These are phyloP conservation scores for Pleurotus tuoliensis DNA, from an alignment of 768 basidiomycete species.

Conservation along the genomic window DNA sequence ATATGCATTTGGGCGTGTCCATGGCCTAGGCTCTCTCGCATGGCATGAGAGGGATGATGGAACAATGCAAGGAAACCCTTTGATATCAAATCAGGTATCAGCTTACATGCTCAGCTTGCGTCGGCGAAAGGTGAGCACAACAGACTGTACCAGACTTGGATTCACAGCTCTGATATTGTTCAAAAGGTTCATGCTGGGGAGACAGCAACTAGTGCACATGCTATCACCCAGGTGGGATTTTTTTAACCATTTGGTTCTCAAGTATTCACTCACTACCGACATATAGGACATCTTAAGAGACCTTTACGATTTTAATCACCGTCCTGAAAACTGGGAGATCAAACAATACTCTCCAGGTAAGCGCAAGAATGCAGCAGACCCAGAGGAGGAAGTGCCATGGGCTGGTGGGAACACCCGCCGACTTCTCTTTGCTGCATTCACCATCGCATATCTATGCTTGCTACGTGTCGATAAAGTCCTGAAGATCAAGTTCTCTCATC, in stretches of 20 bases:
- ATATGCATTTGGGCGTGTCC: conserved; percentile 18
- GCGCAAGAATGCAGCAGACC: conserved; percentile 7
- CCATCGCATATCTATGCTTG: conserved; percentile 29
- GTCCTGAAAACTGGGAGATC: neutral
- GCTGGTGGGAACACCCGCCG: conserved; percentile 22
- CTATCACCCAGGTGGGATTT: neutral
- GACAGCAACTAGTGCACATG: neutral
- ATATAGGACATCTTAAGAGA: neutral
- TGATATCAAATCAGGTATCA: conserved; percentile 20
- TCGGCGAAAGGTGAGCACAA: conserved; percentile 18
- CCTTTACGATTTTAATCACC: neutral
- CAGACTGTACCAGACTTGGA: neutral
- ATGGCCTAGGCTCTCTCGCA: conserved; percentile 18
- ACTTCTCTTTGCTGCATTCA: conserved; percentile 28
- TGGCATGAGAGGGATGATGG: conserved; percentile 26
- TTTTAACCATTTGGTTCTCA: too few relatives aligned
- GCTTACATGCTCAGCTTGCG: conserved; percentile 24
- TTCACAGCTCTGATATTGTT: too few relatives aligned
- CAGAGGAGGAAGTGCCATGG: conserved; percentile 17
- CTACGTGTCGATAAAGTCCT: conserved; percentile 31
- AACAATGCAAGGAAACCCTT: conserved; percentile 25
- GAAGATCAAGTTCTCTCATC: conserved; percentile 26
- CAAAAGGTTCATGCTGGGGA: neutral
- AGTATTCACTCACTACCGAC: too few relatives aligned
- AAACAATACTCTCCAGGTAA: conserved; percentile 12